Evolutionary conservation across 2,329 filamentous ascomycete species (phyloP), one percentile per base, ranked within the genome.

Genomic region (Albifimbria verrucaria): DNA sequence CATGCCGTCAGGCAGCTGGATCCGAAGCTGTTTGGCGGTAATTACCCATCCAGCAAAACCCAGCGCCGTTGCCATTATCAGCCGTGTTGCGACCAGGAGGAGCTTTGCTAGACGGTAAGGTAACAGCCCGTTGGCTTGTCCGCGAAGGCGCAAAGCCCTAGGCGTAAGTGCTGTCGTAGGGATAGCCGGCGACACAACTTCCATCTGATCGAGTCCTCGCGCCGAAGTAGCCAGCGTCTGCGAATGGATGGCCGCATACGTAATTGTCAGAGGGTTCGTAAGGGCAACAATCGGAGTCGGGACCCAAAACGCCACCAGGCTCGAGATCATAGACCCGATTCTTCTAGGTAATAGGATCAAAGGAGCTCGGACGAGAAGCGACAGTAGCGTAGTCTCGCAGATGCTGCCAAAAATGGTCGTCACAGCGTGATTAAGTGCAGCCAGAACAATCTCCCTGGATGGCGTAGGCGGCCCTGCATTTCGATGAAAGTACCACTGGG

Each of bases 401-500:
- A 97, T 90, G 4, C 91, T 95, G 51, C 94, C 94, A 65, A 97
- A 95, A 36, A 97, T 86, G 2, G 90, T 93, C 17, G 90, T 92
- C 15, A 84, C 77, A 3, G 92, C 88, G 72, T 99, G 94, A 48
- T 79, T 78, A 44, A 96, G 77, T 15, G 92, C 93, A 7, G 92
- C 93, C 56, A 83, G 78, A 23, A 97, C 91, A 47, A 97, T 88
- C 52, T 92, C 87, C 52, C 81, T 79, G 1, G 91, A 92, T 1
- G 90, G 86, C 2, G 92, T 86, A 9, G 87, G 79, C 5, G 93
- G 91, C 11, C 86, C 82, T 4, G 86, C 85, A 62, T 95, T 89
- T 57, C 94, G 90, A 71, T 97, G 93, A 71, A 97, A 99, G 72
- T 99, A 99, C 94, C 94, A 99, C 71, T 99, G 94, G 41, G 91